phyloP scores from a whole-genome alignment of 306 rosid genomes.

The Medicago arabica region DNA sequence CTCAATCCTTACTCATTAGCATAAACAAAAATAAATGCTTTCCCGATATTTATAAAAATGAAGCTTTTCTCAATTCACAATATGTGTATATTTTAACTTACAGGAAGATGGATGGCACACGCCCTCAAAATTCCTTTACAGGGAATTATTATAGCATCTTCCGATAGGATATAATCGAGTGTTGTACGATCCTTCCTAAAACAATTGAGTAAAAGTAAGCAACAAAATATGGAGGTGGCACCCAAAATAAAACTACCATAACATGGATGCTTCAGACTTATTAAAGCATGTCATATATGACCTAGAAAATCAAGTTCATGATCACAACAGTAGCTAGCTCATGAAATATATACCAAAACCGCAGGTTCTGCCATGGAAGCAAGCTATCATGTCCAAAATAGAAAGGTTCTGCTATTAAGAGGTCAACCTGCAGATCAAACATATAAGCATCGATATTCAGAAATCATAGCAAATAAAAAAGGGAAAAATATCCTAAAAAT shows the following conservation, averaged over 20 bases:
- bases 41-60: slow-evolving; percentile 20
- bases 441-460: slow-evolving; percentile 25
- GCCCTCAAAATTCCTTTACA: slow-evolving; percentile 76
- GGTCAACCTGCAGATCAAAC: slow-evolving; percentile 65
- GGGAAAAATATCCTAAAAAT: background rate
- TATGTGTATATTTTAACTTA: slow-evolving; percentile 49
- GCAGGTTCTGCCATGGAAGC: slow-evolving; percentile 96
- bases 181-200: slow-evolving; percentile 76
- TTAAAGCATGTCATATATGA: slow-evolving; percentile 28
- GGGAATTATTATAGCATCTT: slow-evolving; percentile 76
- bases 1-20: background rate
- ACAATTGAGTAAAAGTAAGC: slow-evolving; percentile 30
- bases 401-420: slow-evolving; percentile 88
- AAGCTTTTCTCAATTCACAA: slow-evolving; percentile 1
- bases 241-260: slow-evolving; percentile 25
- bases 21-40: slow-evolving; percentile 10
- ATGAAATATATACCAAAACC: slow-evolving; percentile 77
- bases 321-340: slow-evolving; percentile 26
- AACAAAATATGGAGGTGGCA: background rate
- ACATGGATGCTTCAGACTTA: slow-evolving; percentile 21
- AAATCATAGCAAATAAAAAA: slow-evolving; percentile 20
- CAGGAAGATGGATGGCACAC: slow-evolving; percentile 86
- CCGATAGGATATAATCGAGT: slow-evolving; percentile 65
- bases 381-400: slow-evolving; percentile 73
- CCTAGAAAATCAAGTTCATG: slow-evolving; percentile 29